Conservation (phyloP, 306 rosid species). For the Bauhinia variegata region DNA sequence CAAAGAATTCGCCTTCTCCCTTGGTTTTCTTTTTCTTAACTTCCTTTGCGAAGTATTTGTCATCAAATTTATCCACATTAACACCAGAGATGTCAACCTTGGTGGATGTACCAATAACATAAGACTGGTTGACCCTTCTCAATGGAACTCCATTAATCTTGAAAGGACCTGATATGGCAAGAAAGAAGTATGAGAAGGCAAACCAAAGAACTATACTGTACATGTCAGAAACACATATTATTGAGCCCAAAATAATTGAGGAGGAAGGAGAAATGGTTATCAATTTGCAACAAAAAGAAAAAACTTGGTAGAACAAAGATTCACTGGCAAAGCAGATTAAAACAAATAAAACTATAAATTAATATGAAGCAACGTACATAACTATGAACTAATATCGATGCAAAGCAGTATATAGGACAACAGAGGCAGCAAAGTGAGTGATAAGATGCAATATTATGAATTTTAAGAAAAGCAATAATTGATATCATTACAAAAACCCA, state of each 20-base stretch:
- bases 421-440: background rate
- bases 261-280: too few relatives aligned
- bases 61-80: slow-evolving; percentile 56
- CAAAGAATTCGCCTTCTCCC: slow-evolving; percentile 66
- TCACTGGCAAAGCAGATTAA: too few relatives aligned
- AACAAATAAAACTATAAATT: background rate
- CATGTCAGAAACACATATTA: background rate
- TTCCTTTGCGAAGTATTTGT: slow-evolving; percentile 66
- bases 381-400: too few relatives aligned
- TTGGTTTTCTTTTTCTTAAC: slow-evolving; percentile 56
- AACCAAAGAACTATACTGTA: too few relatives aligned
- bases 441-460: background rate
- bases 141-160: slow-evolving; percentile 74
- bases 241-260: background rate
- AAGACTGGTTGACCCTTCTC: slow-evolving; percentile 71
- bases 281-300: too few relatives aligned
- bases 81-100: slow-evolving; percentile 64
- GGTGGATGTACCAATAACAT: slow-evolving; percentile 68
- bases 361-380: background rate
- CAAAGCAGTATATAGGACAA: background rate
- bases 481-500: too few relatives aligned
- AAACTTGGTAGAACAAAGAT: too few relatives aligned
- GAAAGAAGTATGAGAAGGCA: background rate
- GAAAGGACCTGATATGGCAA: slow-evolving; percentile 55
- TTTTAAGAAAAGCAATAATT: too few relatives aligned